Evolutionary conservation across 306 rosid genomes (phyloP).

Genomic region (Benincasa hispida): DNA sequence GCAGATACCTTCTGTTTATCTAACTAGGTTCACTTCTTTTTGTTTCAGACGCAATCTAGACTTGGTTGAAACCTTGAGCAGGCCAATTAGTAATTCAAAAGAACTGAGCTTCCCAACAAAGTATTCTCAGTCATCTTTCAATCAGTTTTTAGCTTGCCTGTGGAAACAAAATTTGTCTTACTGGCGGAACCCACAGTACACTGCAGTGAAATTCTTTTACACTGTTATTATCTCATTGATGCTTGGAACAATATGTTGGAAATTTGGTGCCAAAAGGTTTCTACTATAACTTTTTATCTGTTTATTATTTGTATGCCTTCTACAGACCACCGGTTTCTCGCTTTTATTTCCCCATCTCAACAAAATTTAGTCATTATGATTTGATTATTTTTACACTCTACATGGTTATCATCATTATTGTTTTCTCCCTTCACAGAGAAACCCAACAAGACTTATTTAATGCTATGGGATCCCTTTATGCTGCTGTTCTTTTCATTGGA

Average conservation of each 20-base stretch:
- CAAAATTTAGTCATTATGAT: background rate
- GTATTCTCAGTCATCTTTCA: constrained; percentile 60
- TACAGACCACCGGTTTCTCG: background rate
- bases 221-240: constrained; percentile 83
- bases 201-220: constrained; percentile 93
- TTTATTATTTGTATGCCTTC: background rate
- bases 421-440: constrained; percentile 34
- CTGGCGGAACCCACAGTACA: constrained; percentile 94
- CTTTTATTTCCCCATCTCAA: background rate
- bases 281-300: background rate
- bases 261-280: constrained; percentile 80
- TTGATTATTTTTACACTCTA: background rate
- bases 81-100: constrained; percentile 48
- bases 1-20: background rate
- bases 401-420: background rate
- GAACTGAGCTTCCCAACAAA: constrained; percentile 72
- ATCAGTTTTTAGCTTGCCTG: constrained; percentile 85
- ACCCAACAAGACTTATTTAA: constrained; percentile 78
- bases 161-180: constrained; percentile 97
- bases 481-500: constrained; percentile 78
- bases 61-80: constrained; percentile 71
- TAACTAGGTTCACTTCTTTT: constrained; percentile 15
- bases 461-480: constrained; percentile 96
- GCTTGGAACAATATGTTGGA: constrained; percentile 97
- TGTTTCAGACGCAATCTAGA: constrained; percentile 51